phyloP scores from a whole-genome alignment of 441 rosid species.

The Metrosideros polymorpha region DNA sequence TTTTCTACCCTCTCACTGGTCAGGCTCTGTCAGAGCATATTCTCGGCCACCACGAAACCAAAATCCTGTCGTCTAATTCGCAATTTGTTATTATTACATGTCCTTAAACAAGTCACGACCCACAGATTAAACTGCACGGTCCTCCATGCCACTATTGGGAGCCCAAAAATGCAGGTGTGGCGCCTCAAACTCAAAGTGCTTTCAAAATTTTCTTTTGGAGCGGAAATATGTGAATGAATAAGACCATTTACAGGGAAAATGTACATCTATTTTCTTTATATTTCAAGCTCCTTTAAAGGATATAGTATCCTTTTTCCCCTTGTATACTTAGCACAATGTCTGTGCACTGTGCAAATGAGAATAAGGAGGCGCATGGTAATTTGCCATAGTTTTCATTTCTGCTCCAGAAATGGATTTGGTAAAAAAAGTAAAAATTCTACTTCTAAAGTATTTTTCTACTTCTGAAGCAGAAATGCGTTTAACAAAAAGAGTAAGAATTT shows the following conservation, averaged over 20 bases:
- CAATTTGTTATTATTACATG: background rate
- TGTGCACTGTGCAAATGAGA: background rate
- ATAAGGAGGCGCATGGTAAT: too few relatives aligned
- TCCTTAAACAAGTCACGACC: background rate
- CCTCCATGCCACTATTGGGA: background rate
- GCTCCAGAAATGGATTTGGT: too few relatives aligned
- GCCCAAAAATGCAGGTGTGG: background rate
- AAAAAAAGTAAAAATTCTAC: too few relatives aligned
- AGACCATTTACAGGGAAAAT: background rate
- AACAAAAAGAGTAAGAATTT: too few relatives aligned
- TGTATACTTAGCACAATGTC: background rate
- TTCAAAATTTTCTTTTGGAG: background rate
- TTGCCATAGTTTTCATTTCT: too few relatives aligned
- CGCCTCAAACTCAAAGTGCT: background rate
- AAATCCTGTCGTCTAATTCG: background rate
- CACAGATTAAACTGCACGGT: background rate
- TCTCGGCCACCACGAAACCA: background rate
- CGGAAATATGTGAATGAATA: background rate
- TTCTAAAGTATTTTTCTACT: too few relatives aligned
- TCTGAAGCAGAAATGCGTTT: too few relatives aligned
- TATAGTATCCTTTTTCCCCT: background rate
- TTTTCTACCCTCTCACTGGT: background rate
- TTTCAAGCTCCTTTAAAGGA: too few relatives aligned
- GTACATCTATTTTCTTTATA: background rate
- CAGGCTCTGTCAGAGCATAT: constrained; percentile 4